A percentile compares a stretch with the other conserved stretches of the same genome.
These are phyloP conservation scores for Mrakia hoshinonis DNA, from an alignment of 768 basidiomycete genomes.

Conservation along the genomic window DNA sequence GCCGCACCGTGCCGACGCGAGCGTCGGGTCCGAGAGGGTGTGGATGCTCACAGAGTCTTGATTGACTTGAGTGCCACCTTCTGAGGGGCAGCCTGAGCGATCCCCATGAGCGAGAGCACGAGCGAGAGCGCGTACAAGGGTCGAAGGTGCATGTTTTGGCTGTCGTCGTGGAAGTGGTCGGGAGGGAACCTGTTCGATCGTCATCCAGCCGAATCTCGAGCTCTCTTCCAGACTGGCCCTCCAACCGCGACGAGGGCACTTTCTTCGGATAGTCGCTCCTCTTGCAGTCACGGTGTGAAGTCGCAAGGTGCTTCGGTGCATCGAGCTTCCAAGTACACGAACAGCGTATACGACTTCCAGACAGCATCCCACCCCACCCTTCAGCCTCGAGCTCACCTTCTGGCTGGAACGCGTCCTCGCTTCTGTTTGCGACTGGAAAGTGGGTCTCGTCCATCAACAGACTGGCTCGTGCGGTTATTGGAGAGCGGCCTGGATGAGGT, in stretches of 20 bases:
- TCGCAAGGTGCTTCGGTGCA: slow-evolving; percentile 17
- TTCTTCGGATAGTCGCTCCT: neutral
- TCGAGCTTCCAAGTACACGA: neutral
- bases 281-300: neutral
- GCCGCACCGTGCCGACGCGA: slow-evolving; percentile 60
- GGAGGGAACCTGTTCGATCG: neutral
- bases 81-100: neutral
- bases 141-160: neutral
- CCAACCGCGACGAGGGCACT: neutral
- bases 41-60: slow-evolving; percentile 47
- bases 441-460: no score
- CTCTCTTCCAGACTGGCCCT: neutral
- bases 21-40: no score
- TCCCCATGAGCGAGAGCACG: neutral
- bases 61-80: slow-evolving; percentile 65
- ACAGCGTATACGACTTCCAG: slow-evolving; percentile 11
- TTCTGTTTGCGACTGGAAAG: neutral
- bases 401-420: neutral
- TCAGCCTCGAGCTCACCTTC: neutral
- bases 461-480: no score
- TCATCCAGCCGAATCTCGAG: neutral
- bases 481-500: no score
- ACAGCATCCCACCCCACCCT: neutral
- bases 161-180: neutral
- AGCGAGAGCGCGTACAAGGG: neutral